phyloP scores from a whole-genome alignment of 2,329 filamentous ascomycete species.

The Mariannaea elegans region DNA sequence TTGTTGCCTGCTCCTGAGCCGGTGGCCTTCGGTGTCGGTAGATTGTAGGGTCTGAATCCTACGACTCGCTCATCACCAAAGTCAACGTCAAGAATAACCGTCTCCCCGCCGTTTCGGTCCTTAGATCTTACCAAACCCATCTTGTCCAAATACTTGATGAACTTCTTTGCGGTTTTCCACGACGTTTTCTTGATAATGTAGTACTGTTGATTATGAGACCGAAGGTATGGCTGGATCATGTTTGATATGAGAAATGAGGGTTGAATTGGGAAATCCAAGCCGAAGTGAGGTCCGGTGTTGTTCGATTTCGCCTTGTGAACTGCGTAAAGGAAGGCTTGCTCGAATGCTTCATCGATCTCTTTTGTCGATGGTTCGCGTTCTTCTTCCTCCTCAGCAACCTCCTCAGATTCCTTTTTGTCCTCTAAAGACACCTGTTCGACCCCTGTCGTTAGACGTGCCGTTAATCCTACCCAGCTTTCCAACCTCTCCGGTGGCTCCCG shows the following conservation, averaged over 20 bases:
- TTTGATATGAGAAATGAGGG: slow-evolving; percentile 35
- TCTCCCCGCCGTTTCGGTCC: slow-evolving; percentile 34
- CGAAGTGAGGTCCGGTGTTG: slow-evolving; percentile 24
- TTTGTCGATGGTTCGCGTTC: slow-evolving; percentile 31
- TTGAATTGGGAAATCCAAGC: slow-evolving; percentile 32
- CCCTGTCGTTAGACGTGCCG: neutral
- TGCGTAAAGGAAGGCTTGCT: slow-evolving; percentile 34
- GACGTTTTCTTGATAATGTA: slow-evolving; percentile 38
- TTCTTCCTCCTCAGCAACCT: neutral
- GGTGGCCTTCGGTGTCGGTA: slow-evolving; percentile 21
- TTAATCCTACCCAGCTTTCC: slow-evolving; percentile 29
- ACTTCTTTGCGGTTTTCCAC: slow-evolving; percentile 36
- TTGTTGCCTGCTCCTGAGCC: neutral
- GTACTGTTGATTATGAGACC: slow-evolving; percentile 27
- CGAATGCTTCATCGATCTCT: slow-evolving; percentile 30
- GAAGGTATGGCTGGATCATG: slow-evolving; percentile 35
- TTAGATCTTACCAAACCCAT: slow-evolving; percentile 22
- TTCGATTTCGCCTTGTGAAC: slow-evolving; percentile 29
- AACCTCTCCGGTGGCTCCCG: slow-evolving; percentile 27
- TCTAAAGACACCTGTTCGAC: slow-evolving; percentile 3
- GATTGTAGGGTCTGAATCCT: slow-evolving; percentile 29
- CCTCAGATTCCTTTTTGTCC: neutral
- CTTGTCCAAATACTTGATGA: slow-evolving; percentile 36
- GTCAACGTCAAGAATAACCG: slow-evolving; percentile 34
- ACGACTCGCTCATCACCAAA: slow-evolving; percentile 28